Base-by-base conservation (phyloP, 1,284 basidiomycete species). In the Omphalotus olearius region DNA sequence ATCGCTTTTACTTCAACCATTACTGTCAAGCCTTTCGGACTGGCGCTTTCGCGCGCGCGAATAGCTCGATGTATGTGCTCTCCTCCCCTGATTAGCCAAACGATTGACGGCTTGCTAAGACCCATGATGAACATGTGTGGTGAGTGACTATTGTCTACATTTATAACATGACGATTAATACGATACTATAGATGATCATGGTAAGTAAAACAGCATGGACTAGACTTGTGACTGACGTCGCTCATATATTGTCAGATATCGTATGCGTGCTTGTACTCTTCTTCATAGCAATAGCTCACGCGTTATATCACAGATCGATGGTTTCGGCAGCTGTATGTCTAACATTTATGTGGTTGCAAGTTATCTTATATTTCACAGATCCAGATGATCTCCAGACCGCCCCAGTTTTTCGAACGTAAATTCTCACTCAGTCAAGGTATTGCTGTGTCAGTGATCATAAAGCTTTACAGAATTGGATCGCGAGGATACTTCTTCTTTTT, bases 1-100 rank as follows among this genome's bases (percentile, higher is more conserved):
- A 98, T 64, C 79, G 93, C 44, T 91, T 88, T 63, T 84, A 82
- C 65, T 94, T 93, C 76, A 91, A 88, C 60, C 93, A 97, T 64
- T 98, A 98, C 69, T 94, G 91, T 60, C 79, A 85, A 48, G 69
- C 76, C 47, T 98, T 97, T 71, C 79, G 93, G 53, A 82, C 82
- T 44, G 95, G 95, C 6, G 93, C 93, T 0, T 99, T 98, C 66
- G 91, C 92, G 1, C 77, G 88, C 50, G 93, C 95, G 4, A 98
- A 97, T 66, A 85, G 90, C 51, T 86, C 94, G 11, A 98, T 98
- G 95, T 91, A 64, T 61, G 85, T 64, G 33, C 36, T 11, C 36
- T 42, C n/a, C 47, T 52, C 25, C 37, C 38, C 46, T 28, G 11
- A 39, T 40, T n/a, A 10, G 10, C 47, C 17, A 30, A 17, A 47